Percentiles rank a stretch among this genome's conserved stretches.
phyloP scores from a whole-genome alignment of 768 basidiomycete species.

The Lyophyllum decastes region DNA sequence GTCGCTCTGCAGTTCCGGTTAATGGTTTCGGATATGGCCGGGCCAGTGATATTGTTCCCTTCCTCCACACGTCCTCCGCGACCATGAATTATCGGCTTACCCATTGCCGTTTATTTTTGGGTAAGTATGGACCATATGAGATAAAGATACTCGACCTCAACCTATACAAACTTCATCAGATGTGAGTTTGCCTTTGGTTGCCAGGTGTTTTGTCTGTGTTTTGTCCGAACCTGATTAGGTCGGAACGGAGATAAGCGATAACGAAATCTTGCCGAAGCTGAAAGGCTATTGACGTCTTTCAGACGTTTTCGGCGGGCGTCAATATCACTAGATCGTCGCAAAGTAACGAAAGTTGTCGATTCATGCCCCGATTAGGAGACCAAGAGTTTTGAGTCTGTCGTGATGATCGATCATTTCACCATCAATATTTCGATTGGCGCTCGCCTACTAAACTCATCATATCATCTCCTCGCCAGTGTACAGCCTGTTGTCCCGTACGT shows the following conservation, averaged over 20 bases:
- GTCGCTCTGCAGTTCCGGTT: not conserved
- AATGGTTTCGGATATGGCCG: not conserved
- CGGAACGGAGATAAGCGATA: not conserved
- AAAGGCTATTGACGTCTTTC: not conserved
- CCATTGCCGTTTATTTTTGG: not conserved
- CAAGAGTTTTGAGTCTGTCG: not conserved
- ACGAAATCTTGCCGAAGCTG: not conserved
- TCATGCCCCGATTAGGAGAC: not conserved
- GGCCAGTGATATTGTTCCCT: not conserved
- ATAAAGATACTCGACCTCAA: no score
- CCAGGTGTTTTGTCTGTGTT: not conserved
- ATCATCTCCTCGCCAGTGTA: conserved; percentile 16
- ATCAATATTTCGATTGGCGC: conserved; percentile 9
- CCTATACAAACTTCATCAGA: not conserved
- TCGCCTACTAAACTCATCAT: conserved; percentile 9
- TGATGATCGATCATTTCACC: conserved; percentile 12
- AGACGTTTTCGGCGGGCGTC: no score
- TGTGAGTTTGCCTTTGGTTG: not conserved
- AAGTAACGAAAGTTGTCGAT: not conserved
- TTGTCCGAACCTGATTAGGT: not conserved
- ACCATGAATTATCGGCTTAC: not conserved
- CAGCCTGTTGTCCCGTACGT: conserved; percentile 32
- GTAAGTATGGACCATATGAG: no score
- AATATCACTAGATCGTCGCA: not conserved
- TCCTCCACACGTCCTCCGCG: no score